Conservation (phyloP, 1,139 yeast genomes). For the Geotrichum carabidarum region DNA sequence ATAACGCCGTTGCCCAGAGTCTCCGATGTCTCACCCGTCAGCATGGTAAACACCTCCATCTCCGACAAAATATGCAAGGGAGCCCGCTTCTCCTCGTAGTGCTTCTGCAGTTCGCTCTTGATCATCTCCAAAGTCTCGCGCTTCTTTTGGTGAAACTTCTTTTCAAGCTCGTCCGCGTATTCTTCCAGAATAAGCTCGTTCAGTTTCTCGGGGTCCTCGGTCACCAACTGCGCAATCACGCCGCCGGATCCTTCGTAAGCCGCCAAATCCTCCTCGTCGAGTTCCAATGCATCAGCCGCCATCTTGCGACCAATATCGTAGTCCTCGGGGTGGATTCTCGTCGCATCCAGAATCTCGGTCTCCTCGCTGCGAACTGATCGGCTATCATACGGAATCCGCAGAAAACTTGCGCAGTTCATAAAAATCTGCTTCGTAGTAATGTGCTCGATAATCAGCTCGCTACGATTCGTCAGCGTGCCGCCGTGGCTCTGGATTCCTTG, state of each 20-base stretch:
- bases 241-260: constrained; percentile 76
- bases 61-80: constrained; percentile 63
- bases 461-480: constrained; percentile 61
- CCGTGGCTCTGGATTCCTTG: constrained; percentile 77
- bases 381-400: constrained; percentile 68
- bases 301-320: constrained; percentile 91
- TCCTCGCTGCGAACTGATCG: constrained; percentile 49
- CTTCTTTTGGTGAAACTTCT: constrained; percentile 69
- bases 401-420: constrained; percentile 86
- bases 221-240: constrained; percentile 72
- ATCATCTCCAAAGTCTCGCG: constrained; percentile 81
- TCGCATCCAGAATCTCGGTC: constrained; percentile 82
- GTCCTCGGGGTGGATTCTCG: constrained; percentile 97
- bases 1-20: constrained; percentile 66
- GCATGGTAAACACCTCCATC: constrained; percentile 75
- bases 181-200: constrained; percentile 86
- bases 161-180: constrained; percentile 86
- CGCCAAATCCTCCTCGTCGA: constrained; percentile 89
- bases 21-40: constrained; percentile 79
- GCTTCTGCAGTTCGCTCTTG: constrained; percentile 79
- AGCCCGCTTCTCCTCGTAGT: constrained; percentile 78
- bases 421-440: constrained; percentile 76
- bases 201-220: constrained; percentile 78
- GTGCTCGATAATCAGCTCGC: constrained; percentile 74
- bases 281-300: constrained; percentile 96